These are phyloP conservation scores for Alliaria petiolata DNA, from an alignment of 345 rosid genomes.

Conservation along the genomic window DNA sequence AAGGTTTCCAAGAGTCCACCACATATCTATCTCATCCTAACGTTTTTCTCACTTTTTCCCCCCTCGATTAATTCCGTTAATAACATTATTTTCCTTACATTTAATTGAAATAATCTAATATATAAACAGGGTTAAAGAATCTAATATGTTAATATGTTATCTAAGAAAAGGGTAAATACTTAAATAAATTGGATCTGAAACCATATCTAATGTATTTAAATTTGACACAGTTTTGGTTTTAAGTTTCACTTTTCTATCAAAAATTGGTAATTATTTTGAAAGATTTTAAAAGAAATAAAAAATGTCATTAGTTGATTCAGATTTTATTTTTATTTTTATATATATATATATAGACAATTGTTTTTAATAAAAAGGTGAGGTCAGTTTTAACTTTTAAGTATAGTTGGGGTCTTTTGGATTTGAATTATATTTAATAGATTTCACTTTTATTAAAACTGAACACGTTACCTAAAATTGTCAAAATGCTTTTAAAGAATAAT, in stretches of 20 bases:
- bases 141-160: neutral
- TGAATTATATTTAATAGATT: constrained; percentile 10
- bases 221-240: neutral
- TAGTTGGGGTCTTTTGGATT: constrained; percentile 15
- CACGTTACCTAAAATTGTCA: constrained; percentile 10
- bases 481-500: constrained; percentile 1
- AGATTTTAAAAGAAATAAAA: neutral
- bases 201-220: neutral
- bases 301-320: neutral
- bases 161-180: neutral
- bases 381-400: neutral
- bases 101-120: neutral
- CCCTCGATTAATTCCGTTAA: neutral
- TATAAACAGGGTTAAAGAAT: neutral
- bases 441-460: neutral
- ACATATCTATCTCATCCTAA: constrained; percentile 36
- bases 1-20: constrained; percentile 86
- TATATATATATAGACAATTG: neutral
- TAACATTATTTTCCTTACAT: neutral
- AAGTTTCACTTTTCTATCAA: neutral
- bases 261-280: neutral
- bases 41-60: neutral
- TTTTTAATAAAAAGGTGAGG: neutral
- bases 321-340: neutral
- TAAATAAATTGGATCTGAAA: neutral